Evolutionary conservation across 1,284 basidiomycete species (phyloP), one percentile per base, ranked within the genome.

Genomic region (Somion occarium): DNA sequence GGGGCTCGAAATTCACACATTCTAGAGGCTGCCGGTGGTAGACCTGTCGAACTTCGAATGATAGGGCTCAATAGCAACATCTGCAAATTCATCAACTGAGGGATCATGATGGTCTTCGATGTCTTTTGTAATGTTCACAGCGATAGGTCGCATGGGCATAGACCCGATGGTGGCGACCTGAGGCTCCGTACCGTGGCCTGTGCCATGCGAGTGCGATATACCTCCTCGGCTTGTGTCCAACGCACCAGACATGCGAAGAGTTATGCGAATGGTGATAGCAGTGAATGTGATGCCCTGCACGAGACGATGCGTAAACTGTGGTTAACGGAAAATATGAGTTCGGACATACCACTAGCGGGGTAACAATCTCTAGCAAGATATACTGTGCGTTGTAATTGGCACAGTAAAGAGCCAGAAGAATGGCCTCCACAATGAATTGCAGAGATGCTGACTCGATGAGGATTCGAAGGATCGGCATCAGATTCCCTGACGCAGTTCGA

Each of bases 381-480:
- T 60, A 65, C 44, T 68, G 65, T n/a, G 56, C 62, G 43, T 65
- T 65, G 46, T 57, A 46, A 46, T 59, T 50, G 18, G 57, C 45
- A 7, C 58, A 56, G 50, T 68, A 67, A 18, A 67, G 48, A 13
- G 62, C 54, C 20, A 69, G 61, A n/a, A 68, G 48, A 19, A 66
- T 42, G 37, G 65, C 34, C 30, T 66, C 57, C 22, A 59, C 55
- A 15, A 64, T 22, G 19, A 64, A 54, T 46, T 67, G 66, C 18
- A 68, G 49, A 49, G 59, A 55, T 1, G 66, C 67, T 44, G 62
- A 64, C 53, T 69, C 66, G 37, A 68, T 50, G 5, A 68, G 51
- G 50, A 69, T 66, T 4, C 63, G 58, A 11, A 65, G 25, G 9
- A 50, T 42, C 3, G 48, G 48, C 48, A 43, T 30, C 38, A 49